These are phyloP conservation scores for Jasminum sambac DNA, from an alignment of 257 asterid species.

Conservation along the genomic window DNA sequence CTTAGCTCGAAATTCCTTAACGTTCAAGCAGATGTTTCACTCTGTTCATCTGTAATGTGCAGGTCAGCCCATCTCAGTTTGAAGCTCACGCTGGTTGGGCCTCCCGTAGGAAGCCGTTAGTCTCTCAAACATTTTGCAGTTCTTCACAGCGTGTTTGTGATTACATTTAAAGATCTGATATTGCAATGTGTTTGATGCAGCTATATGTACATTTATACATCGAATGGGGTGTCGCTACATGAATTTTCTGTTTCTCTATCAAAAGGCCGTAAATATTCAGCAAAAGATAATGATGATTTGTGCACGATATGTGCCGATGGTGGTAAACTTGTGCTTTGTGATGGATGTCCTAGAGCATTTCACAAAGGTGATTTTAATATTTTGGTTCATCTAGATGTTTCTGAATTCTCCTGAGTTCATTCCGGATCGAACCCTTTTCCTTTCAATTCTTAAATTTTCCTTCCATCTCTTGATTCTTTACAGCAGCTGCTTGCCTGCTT, in stretches of 20 bases:
- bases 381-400: conserved; percentile 14
- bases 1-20: conserved; percentile 22
- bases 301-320: conserved; percentile 99
- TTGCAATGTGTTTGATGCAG: conserved; percentile 50
- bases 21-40: conserved; percentile 26
- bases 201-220: conserved; percentile 90
- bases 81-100: conserved; percentile 99
- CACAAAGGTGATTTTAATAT: conserved; percentile 74
- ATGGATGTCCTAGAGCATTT: conserved; percentile 99
- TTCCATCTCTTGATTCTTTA: neutral
- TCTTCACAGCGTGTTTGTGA: conserved; percentile 11
- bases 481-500: neutral
- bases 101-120: conserved; percentile 94
- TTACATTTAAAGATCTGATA: conserved; percentile 25
- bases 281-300: conserved; percentile 81
- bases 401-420: conserved; percentile 9
- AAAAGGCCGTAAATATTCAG: conserved; percentile 72
- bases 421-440: conserved; percentile 8
- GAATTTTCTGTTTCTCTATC: conserved; percentile 78
- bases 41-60: conserved; percentile 37
- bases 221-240: conserved; percentile 96
- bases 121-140: conserved; percentile 25
- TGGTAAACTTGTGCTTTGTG: conserved; percentile 96
- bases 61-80: conserved; percentile 97
- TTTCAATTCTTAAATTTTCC: conserved; percentile 10